These are phyloP conservation scores for Claviceps cyperi DNA, from an alignment of 2,329 filamentous ascomycete genomes.

Conservation along the genomic window DNA sequence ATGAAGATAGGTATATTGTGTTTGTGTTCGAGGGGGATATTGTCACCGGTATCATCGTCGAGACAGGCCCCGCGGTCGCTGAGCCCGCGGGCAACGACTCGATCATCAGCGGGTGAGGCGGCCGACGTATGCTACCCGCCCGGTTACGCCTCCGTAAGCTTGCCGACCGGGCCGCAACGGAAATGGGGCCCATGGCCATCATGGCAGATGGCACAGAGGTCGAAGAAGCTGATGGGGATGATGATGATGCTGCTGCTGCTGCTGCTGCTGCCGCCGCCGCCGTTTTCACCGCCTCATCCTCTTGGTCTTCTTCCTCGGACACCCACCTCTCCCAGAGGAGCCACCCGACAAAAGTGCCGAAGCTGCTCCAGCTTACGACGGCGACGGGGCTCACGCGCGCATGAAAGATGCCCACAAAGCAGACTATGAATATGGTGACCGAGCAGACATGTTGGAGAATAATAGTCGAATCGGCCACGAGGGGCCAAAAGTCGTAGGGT, in stretches of 20 bases:
- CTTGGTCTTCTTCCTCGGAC: slow-evolving; percentile 46
- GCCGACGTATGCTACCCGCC: slow-evolving; percentile 23
- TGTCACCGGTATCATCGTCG: slow-evolving; percentile 20
- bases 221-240: slow-evolving; percentile 6
- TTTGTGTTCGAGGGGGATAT: slow-evolving; percentile 30
- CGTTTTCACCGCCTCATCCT: slow-evolving; percentile 25
- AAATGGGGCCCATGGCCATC: background rate
- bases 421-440: slow-evolving; percentile 86
- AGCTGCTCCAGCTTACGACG: slow-evolving; percentile 71
- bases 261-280: slow-evolving; percentile 11
- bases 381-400: slow-evolving; percentile 80
- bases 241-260: slow-evolving; percentile 15
- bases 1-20: slow-evolving; percentile 3
- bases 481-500: slow-evolving; percentile 95
- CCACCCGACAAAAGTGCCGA: slow-evolving; percentile 78
- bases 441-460: slow-evolving; percentile 96
- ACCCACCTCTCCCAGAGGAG: slow-evolving; percentile 86
- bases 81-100: slow-evolving; percentile 13
- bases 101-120: slow-evolving; percentile 15
- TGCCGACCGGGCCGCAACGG: slow-evolving; percentile 13
- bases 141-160: slow-evolving; percentile 20
- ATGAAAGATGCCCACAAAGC: slow-evolving; percentile 81
- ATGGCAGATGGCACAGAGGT: background rate
- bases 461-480: slow-evolving; percentile 87
- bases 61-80: slow-evolving; percentile 10